Percentiles rank a stretch among this genome's conserved stretches.
phyloP scores from a whole-genome alignment of 1,284 basidiomycete genomes.

The Cutaneotrichosporon cyanovorans region DNA sequence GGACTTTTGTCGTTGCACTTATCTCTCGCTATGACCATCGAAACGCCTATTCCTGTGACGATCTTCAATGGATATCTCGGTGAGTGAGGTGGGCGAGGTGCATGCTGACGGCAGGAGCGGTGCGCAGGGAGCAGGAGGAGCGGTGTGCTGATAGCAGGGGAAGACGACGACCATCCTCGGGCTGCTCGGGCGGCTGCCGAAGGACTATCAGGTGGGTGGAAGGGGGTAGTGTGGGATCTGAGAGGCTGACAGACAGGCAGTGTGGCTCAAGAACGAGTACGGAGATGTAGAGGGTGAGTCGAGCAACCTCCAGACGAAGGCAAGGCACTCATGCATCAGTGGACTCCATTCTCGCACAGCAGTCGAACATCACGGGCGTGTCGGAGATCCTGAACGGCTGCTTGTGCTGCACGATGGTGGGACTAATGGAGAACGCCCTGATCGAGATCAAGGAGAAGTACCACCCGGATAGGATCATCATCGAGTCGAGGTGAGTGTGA shows the following conservation, averaged over 20 bases:
- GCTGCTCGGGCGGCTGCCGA: constrained; percentile 66
- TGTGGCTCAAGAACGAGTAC: constrained; percentile 61
- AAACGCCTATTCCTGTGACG: constrained; percentile 60
- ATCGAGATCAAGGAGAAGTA: constrained; percentile 80
- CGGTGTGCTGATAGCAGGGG: constrained; percentile 29
- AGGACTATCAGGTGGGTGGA: constrained; percentile 55
- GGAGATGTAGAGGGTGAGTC: constrained; percentile 41
- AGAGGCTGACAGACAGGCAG: constrained; percentile 59
- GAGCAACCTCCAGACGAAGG: neutral
- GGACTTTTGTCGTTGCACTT: neutral
- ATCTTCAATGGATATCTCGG: constrained; percentile 70
- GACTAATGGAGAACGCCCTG: constrained; percentile 80
- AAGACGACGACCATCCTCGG: constrained; percentile 65
- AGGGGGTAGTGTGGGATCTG: neutral
- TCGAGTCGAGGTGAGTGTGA: constrained; percentile 72
- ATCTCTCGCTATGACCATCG: neutral
- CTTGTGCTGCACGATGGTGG: constrained; percentile 87
- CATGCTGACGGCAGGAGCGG: constrained; percentile 17
- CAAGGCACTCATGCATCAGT: constrained; percentile 49
- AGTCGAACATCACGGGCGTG: constrained; percentile 72
- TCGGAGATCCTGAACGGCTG: constrained; percentile 88
- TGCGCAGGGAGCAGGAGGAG: constrained; percentile 12
- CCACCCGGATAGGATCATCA: constrained; percentile 76
- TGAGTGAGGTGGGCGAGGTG: constrained; percentile 12
- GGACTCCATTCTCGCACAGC: constrained; percentile 75